Conservation (phyloP, 495 filamentous ascomycete species). For the Neurospora sp. region DNA sequence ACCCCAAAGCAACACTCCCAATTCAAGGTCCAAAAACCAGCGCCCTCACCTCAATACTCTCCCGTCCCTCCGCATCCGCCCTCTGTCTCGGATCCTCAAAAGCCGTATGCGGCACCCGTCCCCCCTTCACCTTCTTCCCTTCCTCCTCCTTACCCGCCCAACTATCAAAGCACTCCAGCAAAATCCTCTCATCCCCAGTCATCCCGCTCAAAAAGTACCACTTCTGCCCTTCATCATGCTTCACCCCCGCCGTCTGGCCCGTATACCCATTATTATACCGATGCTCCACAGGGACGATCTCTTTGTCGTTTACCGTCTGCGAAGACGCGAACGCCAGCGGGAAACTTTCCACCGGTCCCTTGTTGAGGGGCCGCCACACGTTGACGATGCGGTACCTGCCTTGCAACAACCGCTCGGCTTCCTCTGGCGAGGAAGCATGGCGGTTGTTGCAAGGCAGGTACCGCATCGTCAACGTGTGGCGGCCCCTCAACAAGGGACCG, state of each 20-base stretch:
- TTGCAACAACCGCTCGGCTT: conserved; percentile 40
- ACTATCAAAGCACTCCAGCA: conserved; percentile 77
- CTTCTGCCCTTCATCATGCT: conserved; percentile 44
- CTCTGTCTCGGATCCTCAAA: conserved; percentile 64
- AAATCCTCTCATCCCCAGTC: conserved; percentile 59
- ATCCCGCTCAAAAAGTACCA: conserved; percentile 80
- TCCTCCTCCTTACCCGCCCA: conserved; percentile 23
- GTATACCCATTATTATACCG: conserved; percentile 55
- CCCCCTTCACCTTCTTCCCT: conserved; percentile 42
- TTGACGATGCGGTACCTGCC: conserved; percentile 75
- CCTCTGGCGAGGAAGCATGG: no score
- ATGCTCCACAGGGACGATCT: conserved; percentile 64
- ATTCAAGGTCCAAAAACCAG: conserved; percentile 64
- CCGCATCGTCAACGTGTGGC: conserved; percentile 85
- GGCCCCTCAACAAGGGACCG: conserved; percentile 58
- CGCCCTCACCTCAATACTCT: conserved; percentile 83
- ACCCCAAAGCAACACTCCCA: not conserved
- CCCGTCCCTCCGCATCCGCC: conserved; percentile 47
- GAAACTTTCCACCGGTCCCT: conserved; percentile 52
- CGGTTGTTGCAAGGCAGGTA: conserved; percentile 50
- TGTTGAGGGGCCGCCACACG: conserved; percentile 72
- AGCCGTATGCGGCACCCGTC: conserved; percentile 69
- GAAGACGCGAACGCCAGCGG: conserved; percentile 65
- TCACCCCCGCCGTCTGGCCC: conserved; percentile 70
- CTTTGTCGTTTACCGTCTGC: conserved; percentile 45